Percentiles rank a stretch among this genome's conserved stretches.
Conservation (phyloP, 2,329 filamentous ascomycete genomes). For the Fusarium longipes region DNA sequence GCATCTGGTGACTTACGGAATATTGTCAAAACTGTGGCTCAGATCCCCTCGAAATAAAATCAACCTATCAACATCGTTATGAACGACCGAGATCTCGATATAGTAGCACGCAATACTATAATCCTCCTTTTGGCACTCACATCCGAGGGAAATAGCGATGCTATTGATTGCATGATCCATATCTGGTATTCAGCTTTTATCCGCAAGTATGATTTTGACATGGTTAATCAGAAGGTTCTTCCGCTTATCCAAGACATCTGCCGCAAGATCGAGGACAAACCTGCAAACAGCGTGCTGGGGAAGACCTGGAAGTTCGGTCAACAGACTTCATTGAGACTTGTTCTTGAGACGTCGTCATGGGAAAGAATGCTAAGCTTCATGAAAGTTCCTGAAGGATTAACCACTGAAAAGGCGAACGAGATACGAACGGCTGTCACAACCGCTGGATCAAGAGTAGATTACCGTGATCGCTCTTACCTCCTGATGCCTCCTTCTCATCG, state of each 20-base stretch:
- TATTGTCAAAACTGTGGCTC: constrained; percentile 10
- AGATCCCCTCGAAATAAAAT: not conserved
- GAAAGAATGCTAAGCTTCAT: not conserved
- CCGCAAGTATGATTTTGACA: not conserved
- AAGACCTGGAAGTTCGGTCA: not conserved
- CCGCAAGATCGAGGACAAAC: not conserved
- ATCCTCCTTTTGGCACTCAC: constrained; percentile 9
- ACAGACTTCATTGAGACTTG: not conserved
- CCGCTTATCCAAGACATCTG: not conserved
- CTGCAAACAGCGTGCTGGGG: rapidly evolving
- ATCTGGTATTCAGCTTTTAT: constrained; percentile 25
- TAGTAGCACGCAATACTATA: constrained; percentile 21
- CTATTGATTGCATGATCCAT: constrained; percentile 15
- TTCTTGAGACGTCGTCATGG: constrained; percentile 4
- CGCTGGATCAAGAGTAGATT: not conserved
- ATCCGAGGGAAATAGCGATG: not conserved
- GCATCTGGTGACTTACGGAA: constrained; percentile 24
- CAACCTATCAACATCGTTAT: not conserved
- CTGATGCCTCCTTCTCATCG: not conserved
- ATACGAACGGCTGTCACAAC: not conserved
- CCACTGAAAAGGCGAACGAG: not conserved
- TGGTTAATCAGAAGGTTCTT: not conserved
- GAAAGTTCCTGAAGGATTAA: not conserved
- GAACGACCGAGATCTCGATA: constrained; percentile 18
- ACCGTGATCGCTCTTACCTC: not conserved